Conservation (phyloP, 2,329 filamentous ascomycete genomes). For the Stagonosporopsis cucurbitacearum region DNA sequence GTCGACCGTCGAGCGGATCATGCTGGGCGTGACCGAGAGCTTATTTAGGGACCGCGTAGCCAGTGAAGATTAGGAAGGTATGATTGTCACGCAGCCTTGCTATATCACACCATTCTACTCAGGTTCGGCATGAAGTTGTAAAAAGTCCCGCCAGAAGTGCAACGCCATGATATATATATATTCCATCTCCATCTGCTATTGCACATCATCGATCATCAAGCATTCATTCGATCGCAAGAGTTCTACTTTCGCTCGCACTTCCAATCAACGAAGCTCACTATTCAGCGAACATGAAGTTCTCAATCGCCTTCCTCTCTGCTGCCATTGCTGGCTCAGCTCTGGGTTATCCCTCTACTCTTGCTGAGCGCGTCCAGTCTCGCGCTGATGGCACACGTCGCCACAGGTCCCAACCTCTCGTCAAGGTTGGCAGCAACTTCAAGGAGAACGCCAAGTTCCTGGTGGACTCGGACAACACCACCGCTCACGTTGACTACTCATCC, state of each 20-base stretch:
- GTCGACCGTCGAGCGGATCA: neutral
- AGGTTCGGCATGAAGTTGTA: neutral
- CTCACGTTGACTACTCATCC: slow-evolving; percentile 58
- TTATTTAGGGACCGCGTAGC: neutral
- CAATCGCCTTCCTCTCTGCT: slow-evolving; percentile 15
- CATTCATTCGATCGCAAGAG: slow-evolving; percentile 2
- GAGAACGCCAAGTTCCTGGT: slow-evolving; percentile 18
- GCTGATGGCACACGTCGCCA: slow-evolving; percentile 23
- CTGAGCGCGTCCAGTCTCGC: slow-evolving; percentile 24
- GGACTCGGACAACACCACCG: slow-evolving; percentile 43
- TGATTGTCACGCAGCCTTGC: neutral
- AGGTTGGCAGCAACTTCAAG: slow-evolving; percentile 20
- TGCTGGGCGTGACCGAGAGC: too few relatives aligned
- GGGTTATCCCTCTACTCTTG: slow-evolving; percentile 24
- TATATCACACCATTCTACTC: slow-evolving; percentile 1
- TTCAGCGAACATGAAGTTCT: slow-evolving; percentile 24
- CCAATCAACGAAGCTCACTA: neutral
- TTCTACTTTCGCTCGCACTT: neutral
- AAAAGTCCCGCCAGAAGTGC: neutral
- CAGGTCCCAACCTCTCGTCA: slow-evolving; percentile 24
- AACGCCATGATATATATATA: slow-evolving; percentile 2
- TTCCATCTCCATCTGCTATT: neutral
- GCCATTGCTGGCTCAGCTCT: slow-evolving; percentile 20
- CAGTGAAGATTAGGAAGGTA: slow-evolving; percentile 17
- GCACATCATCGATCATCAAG: neutral